Base-by-base conservation (phyloP, 495 filamentous ascomycete species). In the Rostrohypoxylon terebratum region DNA sequence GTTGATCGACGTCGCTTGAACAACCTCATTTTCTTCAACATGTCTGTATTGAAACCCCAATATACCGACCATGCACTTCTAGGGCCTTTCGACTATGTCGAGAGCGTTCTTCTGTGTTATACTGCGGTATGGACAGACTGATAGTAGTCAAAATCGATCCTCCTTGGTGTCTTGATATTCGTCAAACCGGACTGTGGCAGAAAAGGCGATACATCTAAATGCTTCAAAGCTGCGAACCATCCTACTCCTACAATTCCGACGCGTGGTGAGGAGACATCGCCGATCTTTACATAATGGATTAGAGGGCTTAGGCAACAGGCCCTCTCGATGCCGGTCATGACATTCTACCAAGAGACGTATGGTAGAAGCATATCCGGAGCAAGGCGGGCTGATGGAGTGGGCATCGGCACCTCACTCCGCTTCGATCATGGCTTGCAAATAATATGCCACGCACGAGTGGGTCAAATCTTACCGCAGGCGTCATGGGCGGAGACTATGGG, bases 21-120 rank as follows among this genome's bases (percentile, higher is more conserved):
- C 14, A 23, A 11, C 23, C 55, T 45, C 53, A 59, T 58, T 16
- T 34, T 63, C 21, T 50, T 33, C 28, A 67, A 40, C 44, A 55
- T 67, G 13, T n/a, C 38, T 20, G 3, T 45, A 45, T 18, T 13
- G 4, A 13, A 38, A 42, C 11, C 13, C 14, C 13, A 14, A 45
- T 45, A 18, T 18, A 20, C 5, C n/a, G 42, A 18, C 8, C n/a
- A n/a, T 9, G 28, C 25, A 28, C 48, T 28, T 53, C 13, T 28
- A 11, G n/a, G 25, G 20, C 16, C 20, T 25, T 31, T 4, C 18
- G 2, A 53, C 2, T 9, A 53, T 53, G 14, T 18, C 7, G 8
- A 8, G 42, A 18, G 8, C n/a, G 16, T 9, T 45, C 42, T 20
- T 9, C 8, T 8, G 16, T 20, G 16, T 9, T 18, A 45, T 45